phyloP scores from a whole-genome alignment of 805 yeast species.

The Candida bentonensis region DNA sequence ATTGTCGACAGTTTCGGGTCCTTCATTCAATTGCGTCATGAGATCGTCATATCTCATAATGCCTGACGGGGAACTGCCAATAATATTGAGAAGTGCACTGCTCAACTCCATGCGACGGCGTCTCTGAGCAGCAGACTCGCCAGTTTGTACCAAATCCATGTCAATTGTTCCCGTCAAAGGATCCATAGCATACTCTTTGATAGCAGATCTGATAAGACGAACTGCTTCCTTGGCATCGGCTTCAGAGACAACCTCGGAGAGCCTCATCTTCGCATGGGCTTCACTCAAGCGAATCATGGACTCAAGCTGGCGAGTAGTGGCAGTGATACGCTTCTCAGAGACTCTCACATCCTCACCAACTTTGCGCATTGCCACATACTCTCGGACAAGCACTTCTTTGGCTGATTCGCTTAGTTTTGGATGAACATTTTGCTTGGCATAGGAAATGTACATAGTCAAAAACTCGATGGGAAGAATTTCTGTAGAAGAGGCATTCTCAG shows the following conservation, averaged over 20 bases:
- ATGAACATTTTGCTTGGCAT: conserved; percentile 72
- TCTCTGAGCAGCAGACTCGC: conserved; percentile 80
- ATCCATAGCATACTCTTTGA: conserved; percentile 96
- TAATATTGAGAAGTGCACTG: conserved; percentile 40
- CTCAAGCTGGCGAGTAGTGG: conserved; percentile 94
- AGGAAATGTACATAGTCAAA: conserved; percentile 77
- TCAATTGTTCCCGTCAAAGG: conserved; percentile 94
- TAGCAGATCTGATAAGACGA: conserved; percentile 80
- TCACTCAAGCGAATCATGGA: conserved; percentile 89
- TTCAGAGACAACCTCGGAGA: conserved; percentile 54
- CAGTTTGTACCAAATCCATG: conserved; percentile 94
- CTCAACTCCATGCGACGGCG: conserved; percentile 58
- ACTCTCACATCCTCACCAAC: conserved; percentile 83
- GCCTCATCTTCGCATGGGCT: conserved; percentile 95
- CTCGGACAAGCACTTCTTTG: conserved; percentile 68
- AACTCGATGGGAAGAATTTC: conserved; percentile 78
- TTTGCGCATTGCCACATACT: conserved; percentile 88
- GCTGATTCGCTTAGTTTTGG: conserved; percentile 77
- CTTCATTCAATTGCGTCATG: conserved; percentile 49
- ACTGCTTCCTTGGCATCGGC: conserved; percentile 89
- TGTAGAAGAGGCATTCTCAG: conserved; percentile 50
- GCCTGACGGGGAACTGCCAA: conserved; percentile 23
- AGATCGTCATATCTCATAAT: conserved; percentile 47
- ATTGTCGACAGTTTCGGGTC: conserved; percentile 52
- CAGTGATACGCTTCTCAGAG: conserved; percentile 84